Evolutionary conservation across 1,284 basidiomycete species (phyloP).

Genomic region (Vanrija sp.): DNA sequence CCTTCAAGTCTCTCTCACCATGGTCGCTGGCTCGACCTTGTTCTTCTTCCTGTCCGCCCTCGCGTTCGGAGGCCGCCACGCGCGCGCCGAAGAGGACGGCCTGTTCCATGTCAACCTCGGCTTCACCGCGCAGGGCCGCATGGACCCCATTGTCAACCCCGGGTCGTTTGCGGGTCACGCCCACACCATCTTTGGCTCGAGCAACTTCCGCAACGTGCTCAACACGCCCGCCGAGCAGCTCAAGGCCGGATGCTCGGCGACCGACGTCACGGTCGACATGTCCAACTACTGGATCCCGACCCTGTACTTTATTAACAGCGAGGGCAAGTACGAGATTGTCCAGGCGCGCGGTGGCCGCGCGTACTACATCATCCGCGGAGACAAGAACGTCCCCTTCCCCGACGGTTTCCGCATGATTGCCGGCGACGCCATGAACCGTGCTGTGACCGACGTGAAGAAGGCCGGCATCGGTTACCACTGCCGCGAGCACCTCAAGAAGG

Average conservation of each 20-base stretch:
- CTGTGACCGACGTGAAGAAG: too few relatives aligned
- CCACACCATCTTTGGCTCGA: slow-evolving; percentile 46
- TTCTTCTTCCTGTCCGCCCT: too few relatives aligned
- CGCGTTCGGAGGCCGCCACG: too few relatives aligned
- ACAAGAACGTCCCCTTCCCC: neutral
- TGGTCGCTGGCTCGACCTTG: too few relatives aligned
- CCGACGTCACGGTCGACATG: slow-evolving; percentile 44
- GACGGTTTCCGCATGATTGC: neutral
- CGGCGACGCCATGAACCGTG: neutral
- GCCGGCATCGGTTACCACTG: neutral
- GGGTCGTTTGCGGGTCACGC: slow-evolving; percentile 40
- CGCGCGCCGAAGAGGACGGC: too few relatives aligned
- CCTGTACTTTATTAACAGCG: slow-evolving; percentile 34
- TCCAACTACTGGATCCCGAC: slow-evolving; percentile 52
- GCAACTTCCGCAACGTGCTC: slow-evolving; percentile 23
- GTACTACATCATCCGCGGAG: neutral
- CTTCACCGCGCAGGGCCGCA: slow-evolving; percentile 1
- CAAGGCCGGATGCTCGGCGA: neutral
- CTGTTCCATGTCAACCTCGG: too few relatives aligned
- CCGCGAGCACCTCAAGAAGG: slow-evolving; percentile 3
- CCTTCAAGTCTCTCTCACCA: too few relatives aligned
- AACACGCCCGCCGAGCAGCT: neutral
- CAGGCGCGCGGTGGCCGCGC: neutral
- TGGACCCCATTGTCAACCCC: slow-evolving; percentile 48
- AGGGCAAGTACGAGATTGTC: neutral